These are phyloP conservation scores for Penicillium atrosanguineum DNA, from an alignment of 495 filamentous ascomycete genomes.

Conservation along the genomic window DNA sequence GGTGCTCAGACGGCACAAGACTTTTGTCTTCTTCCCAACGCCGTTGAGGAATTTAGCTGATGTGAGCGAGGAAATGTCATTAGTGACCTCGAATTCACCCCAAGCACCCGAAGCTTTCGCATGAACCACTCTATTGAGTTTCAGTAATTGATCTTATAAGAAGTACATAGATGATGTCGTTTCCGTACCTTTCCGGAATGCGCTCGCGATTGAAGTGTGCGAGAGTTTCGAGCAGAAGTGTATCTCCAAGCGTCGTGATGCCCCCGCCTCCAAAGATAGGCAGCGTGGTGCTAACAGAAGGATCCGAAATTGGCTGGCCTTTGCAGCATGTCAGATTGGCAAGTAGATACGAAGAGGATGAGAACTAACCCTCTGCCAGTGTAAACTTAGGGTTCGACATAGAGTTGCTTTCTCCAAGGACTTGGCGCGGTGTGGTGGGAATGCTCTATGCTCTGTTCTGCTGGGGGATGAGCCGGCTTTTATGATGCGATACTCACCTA, in stretches of 20 bases:
- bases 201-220: slow-evolving; percentile 69
- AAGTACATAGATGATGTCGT: neutral
- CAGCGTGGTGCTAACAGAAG: slow-evolving; percentile 26
- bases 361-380: slow-evolving; percentile 21
- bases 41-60: slow-evolving; percentile 48
- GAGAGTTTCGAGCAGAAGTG: slow-evolving; percentile 35
- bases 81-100: slow-evolving; percentile 66
- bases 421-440: too few species aligned
- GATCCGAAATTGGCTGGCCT: slow-evolving; percentile 28
- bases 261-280: slow-evolving; percentile 28
- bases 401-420: neutral
- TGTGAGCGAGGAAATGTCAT: slow-evolving; percentile 39
- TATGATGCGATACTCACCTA: too few species aligned
- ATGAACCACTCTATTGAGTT: slow-evolving; percentile 60
- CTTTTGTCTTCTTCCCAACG: slow-evolving; percentile 58
- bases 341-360: neutral
- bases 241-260: slow-evolving; percentile 27
- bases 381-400: slow-evolving; percentile 22
- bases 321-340: slow-evolving; percentile 9
- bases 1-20: slow-evolving; percentile 59
- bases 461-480: neutral
- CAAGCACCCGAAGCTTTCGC: slow-evolving; percentile 79
- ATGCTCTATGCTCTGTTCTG: too few species aligned
- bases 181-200: slow-evolving; percentile 52
- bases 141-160: neutral